These are phyloP conservation scores for Cyanophora paradoxa DNA, from an alignment of 78 protist species.

Conservation along the genomic window DNA sequence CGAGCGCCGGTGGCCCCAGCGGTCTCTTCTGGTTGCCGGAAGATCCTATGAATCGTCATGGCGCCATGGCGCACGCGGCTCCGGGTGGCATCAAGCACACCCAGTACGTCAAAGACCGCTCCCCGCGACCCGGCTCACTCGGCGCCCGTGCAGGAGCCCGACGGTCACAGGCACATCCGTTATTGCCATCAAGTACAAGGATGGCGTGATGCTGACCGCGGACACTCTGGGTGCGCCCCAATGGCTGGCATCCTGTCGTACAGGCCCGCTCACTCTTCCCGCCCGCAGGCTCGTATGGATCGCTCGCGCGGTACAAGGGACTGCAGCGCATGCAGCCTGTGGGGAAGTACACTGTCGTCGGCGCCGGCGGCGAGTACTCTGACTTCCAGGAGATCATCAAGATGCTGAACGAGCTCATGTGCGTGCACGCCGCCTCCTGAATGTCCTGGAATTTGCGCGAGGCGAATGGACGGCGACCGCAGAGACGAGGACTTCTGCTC, in stretches of 20 bases:
- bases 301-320: neutral
- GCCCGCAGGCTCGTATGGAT: constrained; percentile 21
- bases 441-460: no score
- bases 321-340: neutral
- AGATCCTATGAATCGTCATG: no score
- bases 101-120: no score
- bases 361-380: constrained; percentile 16
- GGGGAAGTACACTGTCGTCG: constrained; percentile 1
- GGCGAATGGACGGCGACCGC: no score
- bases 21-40: no score
- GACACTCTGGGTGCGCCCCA: constrained; percentile 29
- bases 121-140: no score
- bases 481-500: no score
- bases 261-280: neutral
- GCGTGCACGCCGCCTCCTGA: neutral
- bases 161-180: constrained; percentile 21
- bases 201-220: constrained; percentile 28
- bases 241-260: neutral
- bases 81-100: no score
- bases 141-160: constrained; percentile 27
- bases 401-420: neutral
- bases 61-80: no score
- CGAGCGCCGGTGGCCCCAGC: no score
- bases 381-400: constrained; percentile 26
- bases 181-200: constrained; percentile 26